These are phyloP conservation scores for Baudoinia panamericana DNA, from an alignment of 495 filamentous ascomycete species.

Conservation along the genomic window DNA sequence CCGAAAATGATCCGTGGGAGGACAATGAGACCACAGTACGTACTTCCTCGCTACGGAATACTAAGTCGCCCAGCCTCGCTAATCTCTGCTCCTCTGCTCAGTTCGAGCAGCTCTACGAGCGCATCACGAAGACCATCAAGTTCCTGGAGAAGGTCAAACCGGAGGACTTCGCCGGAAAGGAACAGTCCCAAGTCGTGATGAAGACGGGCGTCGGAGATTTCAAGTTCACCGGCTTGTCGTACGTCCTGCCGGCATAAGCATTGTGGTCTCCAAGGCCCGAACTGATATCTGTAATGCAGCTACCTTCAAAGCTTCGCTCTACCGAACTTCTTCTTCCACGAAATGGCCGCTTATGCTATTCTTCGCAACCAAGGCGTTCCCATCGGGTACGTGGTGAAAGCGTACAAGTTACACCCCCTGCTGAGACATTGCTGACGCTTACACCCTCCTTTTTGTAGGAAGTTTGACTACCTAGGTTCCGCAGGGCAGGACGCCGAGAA, in stretches of 20 bases:
- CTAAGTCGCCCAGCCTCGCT: too few species aligned
- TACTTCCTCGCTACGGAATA: too few species aligned
- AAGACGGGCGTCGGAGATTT: conserved; percentile 21
- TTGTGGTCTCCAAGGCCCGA: too few species aligned
- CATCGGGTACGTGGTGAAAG: conserved; percentile 6
- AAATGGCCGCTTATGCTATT: conserved; percentile 7
- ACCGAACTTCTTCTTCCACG: conserved; percentile 19
- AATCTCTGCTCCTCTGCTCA: too few species aligned
- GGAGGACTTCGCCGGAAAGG: conserved; percentile 29
- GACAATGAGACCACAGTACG: conserved; percentile 31
- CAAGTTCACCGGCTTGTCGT: neutral
- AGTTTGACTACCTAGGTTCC: too few species aligned
- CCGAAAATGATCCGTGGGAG: conserved; percentile 22
- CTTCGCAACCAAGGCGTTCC: conserved; percentile 6
- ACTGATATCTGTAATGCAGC: too few species aligned
- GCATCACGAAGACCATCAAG: conserved; percentile 32
- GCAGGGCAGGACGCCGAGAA: too few species aligned
- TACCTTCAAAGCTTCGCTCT: conserved; percentile 11
- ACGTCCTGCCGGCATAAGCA: neutral
- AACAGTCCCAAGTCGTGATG: conserved; percentile 25
- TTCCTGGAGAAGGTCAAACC: conserved; percentile 29
- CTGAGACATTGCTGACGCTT: too few species aligned
- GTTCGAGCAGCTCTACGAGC: conserved; percentile 32
- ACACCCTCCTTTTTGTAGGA: too few species aligned
- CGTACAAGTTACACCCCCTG: too few species aligned